A percentile compares a stretch with the other conserved stretches of the same genome.
These are phyloP conservation scores for Fusarium ramigenum DNA, from an alignment of 2,329 filamentous ascomycete genomes.

Conservation along the genomic window DNA sequence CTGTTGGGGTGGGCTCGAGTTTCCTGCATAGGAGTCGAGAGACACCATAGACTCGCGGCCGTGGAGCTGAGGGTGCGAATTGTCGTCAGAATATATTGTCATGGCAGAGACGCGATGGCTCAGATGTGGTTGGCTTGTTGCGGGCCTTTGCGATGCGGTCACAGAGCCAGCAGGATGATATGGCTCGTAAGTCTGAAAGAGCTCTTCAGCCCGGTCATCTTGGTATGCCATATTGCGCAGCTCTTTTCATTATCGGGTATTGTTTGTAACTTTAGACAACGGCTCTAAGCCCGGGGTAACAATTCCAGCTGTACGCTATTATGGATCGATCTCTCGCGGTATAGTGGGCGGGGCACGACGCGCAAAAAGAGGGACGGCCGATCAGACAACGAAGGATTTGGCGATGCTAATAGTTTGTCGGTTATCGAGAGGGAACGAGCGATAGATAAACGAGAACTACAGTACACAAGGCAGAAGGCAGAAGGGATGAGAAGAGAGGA, in stretches of 20 bases:
- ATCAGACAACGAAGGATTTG: slow-evolving; percentile 1
- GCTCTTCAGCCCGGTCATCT: slow-evolving; percentile 45
- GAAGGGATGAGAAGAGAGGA: background rate
- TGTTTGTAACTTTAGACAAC: background rate
- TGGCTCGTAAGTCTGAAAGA: slow-evolving; percentile 34
- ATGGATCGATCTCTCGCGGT: slow-evolving; percentile 1
- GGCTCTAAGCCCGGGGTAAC: background rate
- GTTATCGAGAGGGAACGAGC: slow-evolving; percentile 9
- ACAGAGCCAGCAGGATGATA: slow-evolving; percentile 21
- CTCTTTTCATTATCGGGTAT: slow-evolving; percentile 36
- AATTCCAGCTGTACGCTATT: slow-evolving; percentile 5
- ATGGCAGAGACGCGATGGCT: slow-evolving; percentile 48
- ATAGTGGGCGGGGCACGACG: slow-evolving; percentile 23
- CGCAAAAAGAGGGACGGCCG: slow-evolving; percentile 1
- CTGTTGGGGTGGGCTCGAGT: slow-evolving; percentile 23
- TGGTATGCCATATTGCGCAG: slow-evolving; percentile 44
- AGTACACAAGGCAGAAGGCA: background rate
- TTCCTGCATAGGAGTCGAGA: slow-evolving; percentile 47
- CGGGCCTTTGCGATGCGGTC: slow-evolving; percentile 7
- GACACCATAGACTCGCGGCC: slow-evolving; percentile 53
- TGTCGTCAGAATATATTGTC: slow-evolving; percentile 46
- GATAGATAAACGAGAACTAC: background rate
- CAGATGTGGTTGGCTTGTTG: slow-evolving; percentile 34
- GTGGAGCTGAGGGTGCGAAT: slow-evolving; percentile 44
- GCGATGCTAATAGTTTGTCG: background rate